These are phyloP conservation scores for Plenodomus lindquistii DNA, from an alignment of 2,329 filamentous ascomycete species.

Conservation along the genomic window DNA sequence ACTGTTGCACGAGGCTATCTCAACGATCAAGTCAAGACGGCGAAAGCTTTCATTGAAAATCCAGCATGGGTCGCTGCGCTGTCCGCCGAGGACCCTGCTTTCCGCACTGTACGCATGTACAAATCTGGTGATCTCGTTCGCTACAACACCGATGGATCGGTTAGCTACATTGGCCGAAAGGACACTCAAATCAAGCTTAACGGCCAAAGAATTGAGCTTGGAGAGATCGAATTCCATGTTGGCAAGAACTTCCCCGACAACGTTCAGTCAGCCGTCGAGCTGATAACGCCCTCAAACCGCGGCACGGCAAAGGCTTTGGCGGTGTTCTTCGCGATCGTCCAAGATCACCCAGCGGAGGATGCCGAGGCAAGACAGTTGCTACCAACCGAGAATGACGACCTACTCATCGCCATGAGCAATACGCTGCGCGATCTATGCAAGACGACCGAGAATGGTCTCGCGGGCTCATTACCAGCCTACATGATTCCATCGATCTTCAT, in stretches of 20 bases:
- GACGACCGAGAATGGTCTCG: slow-evolving; percentile 33
- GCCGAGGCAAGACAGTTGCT: slow-evolving; percentile 16
- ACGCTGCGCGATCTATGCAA: slow-evolving; percentile 33
- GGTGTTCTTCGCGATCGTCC: slow-evolving; percentile 33
- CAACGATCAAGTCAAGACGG: slow-evolving; percentile 27
- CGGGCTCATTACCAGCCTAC: slow-evolving; percentile 34
- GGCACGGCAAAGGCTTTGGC: slow-evolving; percentile 35
- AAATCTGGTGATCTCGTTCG: slow-evolving; percentile 25
- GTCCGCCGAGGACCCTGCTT: slow-evolving; percentile 15
- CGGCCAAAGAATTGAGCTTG: slow-evolving; percentile 36
- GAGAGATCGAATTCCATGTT: slow-evolving; percentile 37
- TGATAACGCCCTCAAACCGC: slow-evolving; percentile 36
- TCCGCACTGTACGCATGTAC: slow-evolving; percentile 19
- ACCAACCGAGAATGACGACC: slow-evolving; percentile 29
- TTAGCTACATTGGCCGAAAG: slow-evolving; percentile 32
- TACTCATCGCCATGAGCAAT: slow-evolving; percentile 35
- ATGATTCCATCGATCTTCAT: slow-evolving; percentile 43
- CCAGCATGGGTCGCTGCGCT: slow-evolving; percentile 24
- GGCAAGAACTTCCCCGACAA: slow-evolving; percentile 37
- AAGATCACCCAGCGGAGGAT: slow-evolving; percentile 8
- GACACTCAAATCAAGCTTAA: slow-evolving; percentile 38
- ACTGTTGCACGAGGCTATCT: slow-evolving; percentile 42
- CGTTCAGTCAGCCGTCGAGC: slow-evolving; percentile 38
- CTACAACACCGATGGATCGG: slow-evolving; percentile 30
- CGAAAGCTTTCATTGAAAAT: slow-evolving; percentile 36